Base-by-base conservation (phyloP, 495 filamentous ascomycete species). In the Pseudoneurospora amorphoporcata region DNA sequence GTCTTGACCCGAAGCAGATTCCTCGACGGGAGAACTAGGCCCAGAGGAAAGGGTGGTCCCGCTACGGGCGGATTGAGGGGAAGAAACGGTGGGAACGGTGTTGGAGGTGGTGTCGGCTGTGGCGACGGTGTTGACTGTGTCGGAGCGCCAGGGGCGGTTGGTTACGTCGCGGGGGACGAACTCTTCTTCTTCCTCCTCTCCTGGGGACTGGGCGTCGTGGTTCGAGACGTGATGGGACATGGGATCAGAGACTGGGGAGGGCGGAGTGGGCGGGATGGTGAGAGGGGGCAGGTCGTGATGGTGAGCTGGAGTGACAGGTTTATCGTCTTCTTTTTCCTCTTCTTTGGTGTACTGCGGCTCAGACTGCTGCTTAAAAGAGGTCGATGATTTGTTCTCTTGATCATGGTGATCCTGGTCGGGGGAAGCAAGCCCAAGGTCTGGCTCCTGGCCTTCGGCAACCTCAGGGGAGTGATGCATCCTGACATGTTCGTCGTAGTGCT, bases 51-150 rank as follows among this genome's bases (percentile, higher is more conserved):
- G 40, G n/a, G 75, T 77, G 10, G 39, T 75, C 2, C 70, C 69
- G 72, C 77, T 80, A 41, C 45, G 72, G 16, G 72, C 19, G 8
- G 78, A 80, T 45, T 74, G 74, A 0, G 78, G 77, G 0, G 75
- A 72, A 41, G 75, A 78, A 29, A 3, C 14, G 23, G 53, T 65
- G 7, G 6, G 71, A 4, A 9, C 23, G 53, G 53, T 65, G 1
- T 40, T 40, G 14, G 1, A 0, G 1, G 38, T 68, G 10, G 72
- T 45, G n/a, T 69, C 37, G 8, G 43, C 53, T 2, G 75, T 74
- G 47, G 17, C 68, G 23, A 4, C 2, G 29, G 53, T 61, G 2
- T 53, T 53, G 12, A 39, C 70, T 0, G 72, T 45, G n/a, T 69
- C 37, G 8, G 43, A 68, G 4, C 35, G 53, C 69, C 43, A 76